Base-by-base conservation (phyloP, 306 rosid genomes). In the Amphicarpaea edgeworthii region DNA sequence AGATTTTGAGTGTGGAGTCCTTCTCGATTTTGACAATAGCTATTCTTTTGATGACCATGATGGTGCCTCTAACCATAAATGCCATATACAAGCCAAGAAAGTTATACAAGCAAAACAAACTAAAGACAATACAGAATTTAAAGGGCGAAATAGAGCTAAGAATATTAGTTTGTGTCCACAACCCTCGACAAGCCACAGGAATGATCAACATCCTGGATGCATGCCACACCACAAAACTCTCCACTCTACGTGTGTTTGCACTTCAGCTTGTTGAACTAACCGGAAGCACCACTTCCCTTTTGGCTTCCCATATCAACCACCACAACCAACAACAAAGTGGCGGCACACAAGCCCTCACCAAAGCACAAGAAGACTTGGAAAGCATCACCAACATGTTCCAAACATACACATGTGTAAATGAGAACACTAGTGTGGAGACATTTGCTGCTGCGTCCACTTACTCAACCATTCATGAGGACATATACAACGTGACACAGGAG, bases 401-500 rank as follows among this genome's bases (percentile, higher is more conserved):
- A 45, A 15, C 53, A 1, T 81, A 34, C 17, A 77, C 63, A 4
- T 24, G 14, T 3, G 71, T n/a, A 4, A 47, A 50, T 10, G 51
- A 54, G 16, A 26, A 66, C 42, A 23, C 38, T 10, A 38, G 3
- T 0, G 86, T 75, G 11, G 80, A 86, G 0, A 82, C 70, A 16
- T 19, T 67, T 8, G 60, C 79, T 1, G 81, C 82, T 5, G 70
- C 82, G n/a, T 86, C 87, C 3, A 5, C 80, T 3, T 86, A 78
- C 5, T 57, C 61, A 2, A 86, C 86, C 3, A 84, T 86, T 43
- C 87, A 86, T 15, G 73, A 76, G 23, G 90, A 86, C 63, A 78
- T 86, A 65, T 73, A 43, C 69, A 75, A 30, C 7, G 40, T 82
- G 32, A 77, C 90, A 3, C 58, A 67, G 8, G 90, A 84, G 41